A percentile compares a stretch with the other conserved stretches of the same genome.
These are phyloP conservation scores for Cotoneaster glaucophyllus DNA, from an alignment of 306 rosid genomes.

Conservation along the genomic window DNA sequence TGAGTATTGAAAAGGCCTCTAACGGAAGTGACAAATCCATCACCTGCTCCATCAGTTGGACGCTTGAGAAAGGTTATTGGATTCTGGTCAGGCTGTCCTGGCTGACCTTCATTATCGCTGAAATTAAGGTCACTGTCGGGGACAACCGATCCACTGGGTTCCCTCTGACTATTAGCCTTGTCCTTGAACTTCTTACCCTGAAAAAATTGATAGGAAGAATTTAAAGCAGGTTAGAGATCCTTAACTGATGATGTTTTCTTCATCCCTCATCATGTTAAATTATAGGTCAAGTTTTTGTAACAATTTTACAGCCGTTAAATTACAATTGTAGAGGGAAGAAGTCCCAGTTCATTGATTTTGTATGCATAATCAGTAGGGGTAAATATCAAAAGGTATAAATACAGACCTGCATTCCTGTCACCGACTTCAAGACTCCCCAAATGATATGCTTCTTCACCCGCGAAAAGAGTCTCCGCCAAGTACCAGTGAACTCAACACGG, in stretches of 20 bases:
- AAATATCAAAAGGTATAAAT: neutral
- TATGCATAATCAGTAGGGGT: neutral
- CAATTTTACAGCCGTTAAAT: too few species aligned
- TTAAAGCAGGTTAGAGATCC: neutral
- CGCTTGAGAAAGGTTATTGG: slow-evolving; percentile 85
- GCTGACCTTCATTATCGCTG: slow-evolving; percentile 83
- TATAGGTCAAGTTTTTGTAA: too few species aligned
- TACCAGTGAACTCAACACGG: slow-evolving; percentile 86
- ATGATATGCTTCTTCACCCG: slow-evolving; percentile 96
- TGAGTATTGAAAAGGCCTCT: slow-evolving; percentile 90
- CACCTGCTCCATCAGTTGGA: slow-evolving; percentile 95
- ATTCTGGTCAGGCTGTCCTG: slow-evolving; percentile 63
- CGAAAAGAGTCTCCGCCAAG: slow-evolving; percentile 94
- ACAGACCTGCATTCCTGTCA: slow-evolving; percentile 97
- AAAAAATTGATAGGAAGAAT: slow-evolving; percentile 14
- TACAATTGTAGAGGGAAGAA: neutral
- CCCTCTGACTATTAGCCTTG: slow-evolving; percentile 67
- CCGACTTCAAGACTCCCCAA: slow-evolving; percentile 99
- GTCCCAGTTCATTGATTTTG: neutral
- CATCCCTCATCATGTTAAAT: too few species aligned
- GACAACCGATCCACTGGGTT: slow-evolving; percentile 46
- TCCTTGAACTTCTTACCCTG: slow-evolving; percentile 94
- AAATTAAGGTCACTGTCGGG: slow-evolving; percentile 82
- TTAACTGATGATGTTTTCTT: too few species aligned
- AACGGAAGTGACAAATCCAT: slow-evolving; percentile 94